phyloP scores from a whole-genome alignment of 2,329 filamentous ascomycete species.

The Pseudovirgaria hyperparasitica region DNA sequence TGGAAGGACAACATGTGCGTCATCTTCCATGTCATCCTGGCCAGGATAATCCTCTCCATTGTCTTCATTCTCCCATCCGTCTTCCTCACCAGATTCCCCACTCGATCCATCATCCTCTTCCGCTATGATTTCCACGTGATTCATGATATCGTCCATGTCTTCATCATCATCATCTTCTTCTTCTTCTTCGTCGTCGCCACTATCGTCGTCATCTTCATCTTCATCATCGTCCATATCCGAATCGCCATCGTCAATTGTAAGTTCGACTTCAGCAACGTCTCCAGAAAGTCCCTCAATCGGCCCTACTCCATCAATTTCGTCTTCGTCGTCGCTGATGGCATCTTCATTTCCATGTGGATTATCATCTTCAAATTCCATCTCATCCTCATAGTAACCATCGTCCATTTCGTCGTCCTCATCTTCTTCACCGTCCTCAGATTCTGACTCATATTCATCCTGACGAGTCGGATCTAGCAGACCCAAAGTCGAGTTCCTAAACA shows the following conservation, averaged over 20 bases:
- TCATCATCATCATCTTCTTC: slow-evolving; percentile 42
- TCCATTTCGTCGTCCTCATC: slow-evolving; percentile 71
- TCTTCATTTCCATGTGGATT: slow-evolving; percentile 70
- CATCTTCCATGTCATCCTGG: slow-evolving; percentile 38
- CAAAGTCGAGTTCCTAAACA: slow-evolving; percentile 91
- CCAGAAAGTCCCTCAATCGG: slow-evolving; percentile 51
- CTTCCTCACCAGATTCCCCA: slow-evolving; percentile 25
- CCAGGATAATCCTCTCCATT: slow-evolving; percentile 33
- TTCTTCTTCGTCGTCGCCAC: slow-evolving; percentile 40
- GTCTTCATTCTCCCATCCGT: slow-evolving; percentile 29
- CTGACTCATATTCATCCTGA: slow-evolving; percentile 70
- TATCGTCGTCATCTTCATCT: slow-evolving; percentile 48
- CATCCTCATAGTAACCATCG: slow-evolving; percentile 74
- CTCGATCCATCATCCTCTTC: slow-evolving; percentile 36
- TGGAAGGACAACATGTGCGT: slow-evolving; percentile 35
- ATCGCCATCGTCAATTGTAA: too few species aligned
- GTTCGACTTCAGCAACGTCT: too few species aligned
- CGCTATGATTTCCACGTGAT: slow-evolving; percentile 32
- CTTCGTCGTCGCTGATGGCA: slow-evolving; percentile 76
- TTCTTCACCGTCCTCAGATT: slow-evolving; percentile 48
- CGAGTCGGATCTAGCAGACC: slow-evolving; percentile 83
- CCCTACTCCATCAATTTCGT: slow-evolving; percentile 71
- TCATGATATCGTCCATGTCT: slow-evolving; percentile 21
- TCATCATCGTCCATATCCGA: slow-evolving; percentile 82
- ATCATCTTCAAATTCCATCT: slow-evolving; percentile 87